Evolutionary conservation across 2,329 filamentous ascomycete genomes (phyloP), one percentile per base, ranked within the genome.

Genomic region (Cladobotryum mycophilum): DNA sequence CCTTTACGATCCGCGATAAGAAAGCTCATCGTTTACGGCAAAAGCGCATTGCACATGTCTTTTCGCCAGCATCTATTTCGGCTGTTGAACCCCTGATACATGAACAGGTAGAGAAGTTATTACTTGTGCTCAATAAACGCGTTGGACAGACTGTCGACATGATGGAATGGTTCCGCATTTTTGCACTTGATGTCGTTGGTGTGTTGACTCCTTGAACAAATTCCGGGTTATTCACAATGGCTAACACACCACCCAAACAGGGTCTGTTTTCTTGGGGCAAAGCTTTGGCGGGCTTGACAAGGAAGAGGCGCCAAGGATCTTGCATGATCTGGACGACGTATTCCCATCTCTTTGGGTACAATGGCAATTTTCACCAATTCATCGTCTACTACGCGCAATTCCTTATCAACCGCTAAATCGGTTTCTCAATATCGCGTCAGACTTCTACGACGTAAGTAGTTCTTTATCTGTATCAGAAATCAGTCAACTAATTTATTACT

Each of bases 171-270:
- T 41, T 48, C 38, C 35, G 45, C n/a, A 48, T 48, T 20, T 30
- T 48, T 13, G 45, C 45, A 9, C 45, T 48, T 17, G 45, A 40
- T 17, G 5, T 48, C 22, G 45, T 48, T 48, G 45, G 45, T 48
- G 15, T 7, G 45, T 41, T 30, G 25, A 8, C 25, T 8, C 9
- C 9, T 11, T 30, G 25, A 30, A 30, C 25, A 30, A 11, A 30
- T 30, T 11, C 3, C 8, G 25, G 25, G 6, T 7, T 30, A 30
- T 11, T 30, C 25, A 30, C 6, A 11, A 30, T 30, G 25, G 25
- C 25, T 30, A 30, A 30, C 25, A 30, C 25, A 30, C 4, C 25
- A 30, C 25, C 25, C 8, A 30, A 30, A 30, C 25, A 30, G 25
- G 25, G 6, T 30, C 25, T 8, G 25, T 30, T 7, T 30, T 30